Evolutionary conservation across 257 asterid genomes (phyloP).

Genomic region (Solanum pimpinellifolium): DNA sequence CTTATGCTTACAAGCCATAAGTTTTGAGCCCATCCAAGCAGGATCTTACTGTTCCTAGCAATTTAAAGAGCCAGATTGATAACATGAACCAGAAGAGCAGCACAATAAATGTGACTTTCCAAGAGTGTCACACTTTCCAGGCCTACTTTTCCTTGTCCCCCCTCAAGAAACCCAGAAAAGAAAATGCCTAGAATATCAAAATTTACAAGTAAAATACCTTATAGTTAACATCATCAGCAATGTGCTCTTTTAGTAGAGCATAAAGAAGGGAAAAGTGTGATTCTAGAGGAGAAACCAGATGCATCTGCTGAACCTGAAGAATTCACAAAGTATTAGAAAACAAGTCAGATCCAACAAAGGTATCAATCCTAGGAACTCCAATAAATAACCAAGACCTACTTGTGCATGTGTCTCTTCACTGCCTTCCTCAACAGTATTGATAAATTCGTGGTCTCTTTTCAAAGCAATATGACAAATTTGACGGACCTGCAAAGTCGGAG

Average conservation of each 20-base stretch:
- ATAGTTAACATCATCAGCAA: slow-evolving; percentile 75
- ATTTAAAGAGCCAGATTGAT: not conserved
- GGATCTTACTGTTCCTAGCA: not conserved
- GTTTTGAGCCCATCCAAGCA: not conserved
- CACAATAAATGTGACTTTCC: not conserved
- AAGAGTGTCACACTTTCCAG: not conserved
- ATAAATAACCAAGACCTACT: slow-evolving; percentile 19
- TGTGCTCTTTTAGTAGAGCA: slow-evolving; percentile 65
- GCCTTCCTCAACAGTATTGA: slow-evolving; percentile 89
- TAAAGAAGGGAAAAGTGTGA: slow-evolving; percentile 67
- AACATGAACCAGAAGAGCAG: not conserved
- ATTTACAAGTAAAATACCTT: slow-evolving; percentile 36
- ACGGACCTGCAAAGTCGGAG: slow-evolving; percentile 54
- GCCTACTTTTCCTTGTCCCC: not conserved
- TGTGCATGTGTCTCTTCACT: slow-evolving; percentile 94
- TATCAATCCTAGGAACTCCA: not conserved
- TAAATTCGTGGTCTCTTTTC: slow-evolving; percentile 81
- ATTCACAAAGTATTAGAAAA: not conserved
- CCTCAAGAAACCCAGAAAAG: not conserved
- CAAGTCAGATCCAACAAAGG: not conserved
- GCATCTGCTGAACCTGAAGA: slow-evolving; percentile 75
- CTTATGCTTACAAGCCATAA: not conserved
- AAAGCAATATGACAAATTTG: slow-evolving; percentile 86
- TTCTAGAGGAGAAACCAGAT: slow-evolving; percentile 74
- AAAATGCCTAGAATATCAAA: not conserved